These are phyloP conservation scores for Suhomyces tanzawaensis DNA, from an alignment of 805 yeast species.

Conservation along the genomic window DNA sequence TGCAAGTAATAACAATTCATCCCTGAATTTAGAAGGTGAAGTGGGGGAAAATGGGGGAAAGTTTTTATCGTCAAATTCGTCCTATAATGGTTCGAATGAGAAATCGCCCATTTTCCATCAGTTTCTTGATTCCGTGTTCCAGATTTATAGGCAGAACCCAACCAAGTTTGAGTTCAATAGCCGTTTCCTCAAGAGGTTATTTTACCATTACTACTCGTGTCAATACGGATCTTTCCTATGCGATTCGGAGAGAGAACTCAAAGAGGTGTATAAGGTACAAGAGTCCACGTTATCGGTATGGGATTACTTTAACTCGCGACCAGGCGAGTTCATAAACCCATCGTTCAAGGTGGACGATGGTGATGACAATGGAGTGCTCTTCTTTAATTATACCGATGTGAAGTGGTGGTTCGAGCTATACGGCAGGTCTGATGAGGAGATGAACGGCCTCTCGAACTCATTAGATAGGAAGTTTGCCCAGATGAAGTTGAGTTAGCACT, in stretches of 20 bases:
- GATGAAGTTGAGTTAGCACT: constrained; percentile 25
- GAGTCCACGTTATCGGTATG: constrained; percentile 74
- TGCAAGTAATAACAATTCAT: constrained; percentile 8
- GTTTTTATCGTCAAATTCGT: constrained; percentile 27
- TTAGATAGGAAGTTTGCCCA: constrained; percentile 42
- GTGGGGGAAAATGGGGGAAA: constrained; percentile 15
- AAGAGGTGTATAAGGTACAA: constrained; percentile 33
- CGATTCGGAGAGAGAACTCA: constrained; percentile 65
- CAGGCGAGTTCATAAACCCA: constrained; percentile 62
- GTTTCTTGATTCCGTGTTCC: constrained; percentile 86
- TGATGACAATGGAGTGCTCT: constrained; percentile 40
- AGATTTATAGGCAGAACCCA: constrained; percentile 69
- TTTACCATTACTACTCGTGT: constrained; percentile 88
- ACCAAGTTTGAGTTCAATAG: constrained; percentile 81
- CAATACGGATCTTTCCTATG: constrained; percentile 90
- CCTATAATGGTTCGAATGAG: constrained; percentile 38
- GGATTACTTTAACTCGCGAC: constrained; percentile 86
- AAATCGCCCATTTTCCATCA: constrained; percentile 90
- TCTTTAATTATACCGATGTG: constrained; percentile 60
- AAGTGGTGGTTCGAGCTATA: constrained; percentile 89
- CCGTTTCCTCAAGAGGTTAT: constrained; percentile 74
- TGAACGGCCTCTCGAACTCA: constrained; percentile 42
- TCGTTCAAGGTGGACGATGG: constrained; percentile 29
- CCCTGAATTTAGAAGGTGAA: constrained; percentile 9
- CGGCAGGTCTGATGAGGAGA: constrained; percentile 65